Conservation (phyloP, 306 rosid species). For the Cicer yamashitae region DNA sequence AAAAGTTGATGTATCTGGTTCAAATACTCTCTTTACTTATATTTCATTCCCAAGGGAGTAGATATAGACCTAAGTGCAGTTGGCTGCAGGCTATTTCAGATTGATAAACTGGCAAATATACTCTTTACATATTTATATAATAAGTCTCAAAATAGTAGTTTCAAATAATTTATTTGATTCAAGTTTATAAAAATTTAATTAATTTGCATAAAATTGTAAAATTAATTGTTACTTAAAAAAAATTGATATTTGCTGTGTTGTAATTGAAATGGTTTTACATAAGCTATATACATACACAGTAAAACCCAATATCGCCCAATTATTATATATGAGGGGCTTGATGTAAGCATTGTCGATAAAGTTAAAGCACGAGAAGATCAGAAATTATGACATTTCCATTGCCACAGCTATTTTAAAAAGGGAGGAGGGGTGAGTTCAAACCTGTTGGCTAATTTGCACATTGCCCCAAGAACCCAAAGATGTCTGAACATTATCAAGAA, state of each 20-base stretch:
- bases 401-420: conserved; percentile 7
- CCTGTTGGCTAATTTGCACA: conserved; percentile 84
- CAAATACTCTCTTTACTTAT: no score
- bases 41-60: no score
- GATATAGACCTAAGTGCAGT: not conserved
- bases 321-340: conserved; percentile 3
- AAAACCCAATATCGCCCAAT: not conserved
- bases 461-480: conserved; percentile 79
- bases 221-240: not conserved
- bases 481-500: conserved; percentile 64
- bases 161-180: not conserved
- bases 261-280: not conserved
- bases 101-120: not conserved
- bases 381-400: conserved; percentile 9
- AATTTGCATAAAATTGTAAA: not conserved
- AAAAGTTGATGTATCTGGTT: no score
- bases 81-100: not conserved
- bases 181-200: not conserved
- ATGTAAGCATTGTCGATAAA: conserved; percentile 17
- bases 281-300: not conserved
- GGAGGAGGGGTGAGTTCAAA: conserved; percentile 33
- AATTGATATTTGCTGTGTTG: not conserved
- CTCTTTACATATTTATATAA: not conserved
- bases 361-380: conserved; percentile 5
- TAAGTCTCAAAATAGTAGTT: not conserved